Percentiles rank a stretch among this genome's conserved stretches.
Evolutionary conservation across 1,284 basidiomycete species (phyloP).

Genomic region (Rhizoctonia solani): DNA sequence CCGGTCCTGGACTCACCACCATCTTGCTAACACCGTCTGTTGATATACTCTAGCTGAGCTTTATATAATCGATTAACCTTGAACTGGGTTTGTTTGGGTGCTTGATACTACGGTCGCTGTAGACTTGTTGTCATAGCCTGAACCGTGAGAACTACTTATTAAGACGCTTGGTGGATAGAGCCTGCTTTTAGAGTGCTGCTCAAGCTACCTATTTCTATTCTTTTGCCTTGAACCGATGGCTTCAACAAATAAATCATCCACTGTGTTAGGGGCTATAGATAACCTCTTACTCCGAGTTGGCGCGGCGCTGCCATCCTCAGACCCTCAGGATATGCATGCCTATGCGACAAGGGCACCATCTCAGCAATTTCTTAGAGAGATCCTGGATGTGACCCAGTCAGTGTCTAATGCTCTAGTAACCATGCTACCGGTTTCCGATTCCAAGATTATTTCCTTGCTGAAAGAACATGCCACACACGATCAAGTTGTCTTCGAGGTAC

Average conservation of each 20-base stretch:
- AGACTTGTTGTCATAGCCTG: too few relatives aligned
- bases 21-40: too few relatives aligned
- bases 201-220: background rate
- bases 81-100: too few relatives aligned
- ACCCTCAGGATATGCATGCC: conserved; percentile 27
- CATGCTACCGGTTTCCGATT: background rate
- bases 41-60: too few relatives aligned
- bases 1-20: too few relatives aligned
- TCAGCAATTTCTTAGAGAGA: conserved; percentile 15
- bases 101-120: too few relatives aligned
- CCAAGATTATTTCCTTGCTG: conserved; percentile 15
- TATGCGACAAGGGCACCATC: conserved; percentile 23
- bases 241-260: background rate
- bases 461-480: conserved; percentile 27
- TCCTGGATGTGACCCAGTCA: conserved; percentile 14
- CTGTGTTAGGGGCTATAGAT: conserved; percentile 10
- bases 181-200: too few relatives aligned
- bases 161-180: too few relatives aligned
- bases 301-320: conserved; percentile 16
- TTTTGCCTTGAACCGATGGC: background rate
- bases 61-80: too few relatives aligned
- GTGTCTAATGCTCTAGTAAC: conserved; percentile 10
- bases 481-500: conserved; percentile 22
- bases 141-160: too few relatives aligned
- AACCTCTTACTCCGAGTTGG: conserved; percentile 5